Evolutionary conservation across 495 filamentous ascomycete genomes (phyloP), one percentile per base, ranked within the genome.

Genomic region (Xylaria curta): DNA sequence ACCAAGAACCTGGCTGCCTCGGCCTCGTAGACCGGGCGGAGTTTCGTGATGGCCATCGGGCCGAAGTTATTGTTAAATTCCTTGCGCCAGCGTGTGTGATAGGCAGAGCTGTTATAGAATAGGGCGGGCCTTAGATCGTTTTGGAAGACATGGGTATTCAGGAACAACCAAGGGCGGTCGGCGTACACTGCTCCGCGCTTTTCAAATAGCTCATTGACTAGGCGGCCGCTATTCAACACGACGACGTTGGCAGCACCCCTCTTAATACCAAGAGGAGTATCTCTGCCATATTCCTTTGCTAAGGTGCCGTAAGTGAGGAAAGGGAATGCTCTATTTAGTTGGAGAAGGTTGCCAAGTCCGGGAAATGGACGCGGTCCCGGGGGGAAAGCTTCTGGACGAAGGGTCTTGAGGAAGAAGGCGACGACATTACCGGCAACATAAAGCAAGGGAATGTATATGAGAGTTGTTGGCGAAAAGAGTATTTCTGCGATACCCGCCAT

Each of bases 191-290:
- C 47, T 10, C 47, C 47, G n/a, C 47, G 47, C 47, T 51, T 51
- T 21, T 51, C 47, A 51, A 51, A 51, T 8, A 51, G 6, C 21
- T 51, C 47, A 21, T 51, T 7, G 19, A 51, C 47, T 9, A 51
- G n/a, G 47, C 47, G 47, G 47, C 47, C n/a, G 47, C 47, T 51
- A n/a, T 51, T 51, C 47, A 51, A 51, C 19, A 51, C 47, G n/a
- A 51, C 47, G 10, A 51, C 7, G n/a, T 51, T 51, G 19, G 47
- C 47, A 21, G 47, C 5, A 17, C 47, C 47, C 47, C n/a, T 51
- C 47, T 51, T 51, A 5, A 51, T 51, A 0, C 47, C 47, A 24
- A 51, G 47, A 5, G 47, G 47, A 21, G 47, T 51, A n/a, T 51
- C 47, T 21, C 15, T 51, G 9, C 47, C 47, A 21, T 51, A 51